phyloP scores from a whole-genome alignment of 176 grass and related monocot genomes.

The Elymus sibiricus region DNA sequence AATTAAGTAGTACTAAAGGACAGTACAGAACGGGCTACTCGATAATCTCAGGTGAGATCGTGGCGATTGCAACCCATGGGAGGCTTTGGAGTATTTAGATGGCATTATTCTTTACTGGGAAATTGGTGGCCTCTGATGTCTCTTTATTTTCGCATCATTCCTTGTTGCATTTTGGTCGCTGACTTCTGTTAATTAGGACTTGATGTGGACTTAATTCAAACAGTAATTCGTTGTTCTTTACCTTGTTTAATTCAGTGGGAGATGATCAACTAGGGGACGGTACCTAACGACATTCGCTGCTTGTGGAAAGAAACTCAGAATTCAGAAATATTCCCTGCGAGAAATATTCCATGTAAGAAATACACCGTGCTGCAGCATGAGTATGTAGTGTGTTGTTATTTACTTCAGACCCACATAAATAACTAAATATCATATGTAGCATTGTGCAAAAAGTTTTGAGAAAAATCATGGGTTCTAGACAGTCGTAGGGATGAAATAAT shows the following conservation, averaged over 20 bases:
- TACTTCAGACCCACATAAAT: not conserved
- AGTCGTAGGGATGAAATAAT: not conserved
- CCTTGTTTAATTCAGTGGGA: slow-evolving; percentile 31
- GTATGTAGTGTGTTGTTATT: not conserved
- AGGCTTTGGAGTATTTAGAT: slow-evolving; percentile 29
- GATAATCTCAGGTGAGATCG: slow-evolving; percentile 21
- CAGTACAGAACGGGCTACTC: slow-evolving; percentile 1
- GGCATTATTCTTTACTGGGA: slow-evolving; percentile 38
- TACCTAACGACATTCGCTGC: slow-evolving; percentile 14
- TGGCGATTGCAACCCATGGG: slow-evolving; percentile 30
- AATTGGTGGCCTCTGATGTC: slow-evolving; percentile 30
- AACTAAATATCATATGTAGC: not conserved
- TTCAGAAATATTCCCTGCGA: not conserved
- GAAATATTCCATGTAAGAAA: not conserved
- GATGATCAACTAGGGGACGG: slow-evolving; percentile 20
- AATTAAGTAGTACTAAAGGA: slow-evolving; percentile 22
- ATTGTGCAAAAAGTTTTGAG: not conserved
- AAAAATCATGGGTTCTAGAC: not conserved
- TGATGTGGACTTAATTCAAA: slow-evolving; percentile 46
- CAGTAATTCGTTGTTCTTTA: slow-evolving; percentile 23
- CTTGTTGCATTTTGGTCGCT: slow-evolving; percentile 32
- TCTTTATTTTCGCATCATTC: slow-evolving; percentile 48
- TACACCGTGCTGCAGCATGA: not conserved
- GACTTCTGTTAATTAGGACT: slow-evolving; percentile 38
- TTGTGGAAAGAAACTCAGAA: not conserved